These are phyloP conservation scores for Aspergillus pseudoterreus DNA, from an alignment of 2,329 filamentous ascomycete species.

Conservation along the genomic window DNA sequence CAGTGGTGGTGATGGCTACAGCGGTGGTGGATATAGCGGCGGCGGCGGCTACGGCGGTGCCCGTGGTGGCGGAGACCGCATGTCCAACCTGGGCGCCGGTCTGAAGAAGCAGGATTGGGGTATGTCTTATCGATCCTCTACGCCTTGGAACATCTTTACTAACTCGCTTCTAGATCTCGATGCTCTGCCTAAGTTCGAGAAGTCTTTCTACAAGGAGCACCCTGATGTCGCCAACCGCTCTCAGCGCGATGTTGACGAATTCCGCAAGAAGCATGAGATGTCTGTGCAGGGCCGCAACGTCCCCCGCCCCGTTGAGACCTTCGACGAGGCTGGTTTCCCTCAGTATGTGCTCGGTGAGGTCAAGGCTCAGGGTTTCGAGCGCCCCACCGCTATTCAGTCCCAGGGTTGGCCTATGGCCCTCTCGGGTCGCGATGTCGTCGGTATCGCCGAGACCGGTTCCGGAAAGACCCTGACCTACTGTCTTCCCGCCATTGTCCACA, in stretches of 20 bases:
- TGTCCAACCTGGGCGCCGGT: constrained; percentile 84
- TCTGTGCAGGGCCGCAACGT: constrained; percentile 74
- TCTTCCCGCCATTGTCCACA: constrained; percentile 96
- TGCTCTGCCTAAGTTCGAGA: constrained; percentile 91
- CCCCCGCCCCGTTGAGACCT: constrained; percentile 91
- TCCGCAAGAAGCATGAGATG: constrained; percentile 82
- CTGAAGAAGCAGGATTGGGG: constrained; percentile 88
- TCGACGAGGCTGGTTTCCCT: constrained; percentile 96
- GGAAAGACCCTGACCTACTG: constrained; percentile 99
- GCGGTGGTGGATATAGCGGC: constrained; percentile 29
- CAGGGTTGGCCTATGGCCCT: constrained; percentile 99
- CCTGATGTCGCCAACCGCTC: constrained; percentile 71
- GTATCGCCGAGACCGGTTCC: constrained; percentile 98
- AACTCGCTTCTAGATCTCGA: constrained; percentile 60
- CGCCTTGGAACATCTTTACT: constrained; percentile 15
- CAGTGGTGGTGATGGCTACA: constrained; percentile 23
- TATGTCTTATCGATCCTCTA: constrained; percentile 46
- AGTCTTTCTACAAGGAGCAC: constrained; percentile 98
- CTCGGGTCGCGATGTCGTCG: constrained; percentile 94
- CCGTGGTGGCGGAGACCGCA: constrained; percentile 73
- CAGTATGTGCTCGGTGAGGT: constrained; percentile 97
- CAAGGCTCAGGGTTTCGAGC: constrained; percentile 93
- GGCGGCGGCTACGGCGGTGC: constrained; percentile 30
- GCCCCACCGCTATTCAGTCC: constrained; percentile 92
- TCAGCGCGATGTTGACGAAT: constrained; percentile 76